These are phyloP conservation scores for Priceomyces carsonii DNA, from an alignment of 805 yeast species.

Conservation along the genomic window DNA sequence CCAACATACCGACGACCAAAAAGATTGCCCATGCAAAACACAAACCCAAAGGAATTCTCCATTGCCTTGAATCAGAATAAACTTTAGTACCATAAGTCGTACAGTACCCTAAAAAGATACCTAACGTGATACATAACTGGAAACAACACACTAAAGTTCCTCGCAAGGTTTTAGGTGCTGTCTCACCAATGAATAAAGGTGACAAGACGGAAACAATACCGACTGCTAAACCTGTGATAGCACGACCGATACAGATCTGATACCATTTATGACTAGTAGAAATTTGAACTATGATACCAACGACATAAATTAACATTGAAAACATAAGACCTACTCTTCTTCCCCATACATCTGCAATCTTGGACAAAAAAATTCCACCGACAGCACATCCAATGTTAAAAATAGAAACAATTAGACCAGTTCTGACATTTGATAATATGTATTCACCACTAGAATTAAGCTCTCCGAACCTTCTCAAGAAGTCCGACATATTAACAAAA, in stretches of 20 bases:
- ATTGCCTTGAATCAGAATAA: conserved; percentile 52
- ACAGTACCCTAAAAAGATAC: conserved; percentile 72
- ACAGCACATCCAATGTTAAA: conserved; percentile 73
- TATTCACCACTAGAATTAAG: conserved; percentile 37
- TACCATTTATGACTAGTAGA: conserved; percentile 56
- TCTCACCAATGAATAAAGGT: conserved; percentile 67
- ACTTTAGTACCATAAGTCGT: conserved; percentile 62
- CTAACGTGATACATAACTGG: conserved; percentile 69
- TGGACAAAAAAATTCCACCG: conserved; percentile 64
- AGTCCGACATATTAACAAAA: conserved; percentile 64
- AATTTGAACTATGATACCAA: conserved; percentile 64
- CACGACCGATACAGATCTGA: conserved; percentile 65
- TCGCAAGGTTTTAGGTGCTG: conserved; percentile 69
- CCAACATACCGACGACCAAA: conserved; percentile 50
- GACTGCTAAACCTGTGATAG: conserved; percentile 68
- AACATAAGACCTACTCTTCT: conserved; percentile 57
- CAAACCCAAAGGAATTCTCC: conserved; percentile 68
- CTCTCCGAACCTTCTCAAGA: conserved; percentile 53
- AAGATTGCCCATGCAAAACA: conserved; percentile 55
- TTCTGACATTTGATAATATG: conserved; percentile 46
- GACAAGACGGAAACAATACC: conserved; percentile 72
- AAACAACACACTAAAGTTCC: conserved; percentile 70
- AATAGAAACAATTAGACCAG: conserved; percentile 54
- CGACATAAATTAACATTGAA: conserved; percentile 55
- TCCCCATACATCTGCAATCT: conserved; percentile 59